Conservation (phyloP, 2,329 filamentous ascomycete species). For the Fusarium begoniae region DNA sequence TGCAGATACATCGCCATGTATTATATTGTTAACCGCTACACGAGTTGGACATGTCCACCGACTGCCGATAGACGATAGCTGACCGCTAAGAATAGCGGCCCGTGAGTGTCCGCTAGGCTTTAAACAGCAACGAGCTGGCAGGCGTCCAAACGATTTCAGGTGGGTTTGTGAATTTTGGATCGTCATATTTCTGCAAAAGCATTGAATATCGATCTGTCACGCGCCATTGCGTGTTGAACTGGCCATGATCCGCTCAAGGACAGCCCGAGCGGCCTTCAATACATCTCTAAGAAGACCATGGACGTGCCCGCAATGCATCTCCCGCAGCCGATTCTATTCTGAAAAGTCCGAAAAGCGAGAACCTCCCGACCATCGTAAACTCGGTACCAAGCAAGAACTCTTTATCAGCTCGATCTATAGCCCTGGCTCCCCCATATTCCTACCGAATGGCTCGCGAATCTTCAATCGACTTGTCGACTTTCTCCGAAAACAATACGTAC, state of each 20-base stretch:
- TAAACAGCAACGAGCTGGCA: slow-evolving; percentile 39
- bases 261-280: slow-evolving; percentile 28
- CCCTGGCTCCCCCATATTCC: slow-evolving; percentile 85
- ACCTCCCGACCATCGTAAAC: slow-evolving; percentile 66
- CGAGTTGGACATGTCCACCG: background rate
- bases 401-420: slow-evolving; percentile 84
- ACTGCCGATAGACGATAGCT: slow-evolving; percentile 4
- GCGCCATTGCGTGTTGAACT: slow-evolving; percentile 27
- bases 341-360: slow-evolving; percentile 43
- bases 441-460: slow-evolving; percentile 82
- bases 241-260: slow-evolving; percentile 46
- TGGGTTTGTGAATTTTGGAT: slow-evolving; percentile 18
- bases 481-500: slow-evolving; percentile 82
- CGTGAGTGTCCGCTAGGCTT: slow-evolving; percentile 35
- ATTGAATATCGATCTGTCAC: background rate
- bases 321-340: slow-evolving; percentile 45
- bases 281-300: slow-evolving; percentile 39
- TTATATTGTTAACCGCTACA: slow-evolving; percentile 23
- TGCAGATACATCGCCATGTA: background rate
- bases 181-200: slow-evolving; percentile 9
- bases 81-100: slow-evolving; percentile 35
- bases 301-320: slow-evolving; percentile 47
- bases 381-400: slow-evolving; percentile 74
- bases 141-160: background rate
- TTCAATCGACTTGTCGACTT: slow-evolving; percentile 87